A percentile compares a stretch with the other conserved stretches of the same genome.
Evolutionary conservation across 306 rosid species (phyloP).

Genomic region (Lablab purpureus): DNA sequence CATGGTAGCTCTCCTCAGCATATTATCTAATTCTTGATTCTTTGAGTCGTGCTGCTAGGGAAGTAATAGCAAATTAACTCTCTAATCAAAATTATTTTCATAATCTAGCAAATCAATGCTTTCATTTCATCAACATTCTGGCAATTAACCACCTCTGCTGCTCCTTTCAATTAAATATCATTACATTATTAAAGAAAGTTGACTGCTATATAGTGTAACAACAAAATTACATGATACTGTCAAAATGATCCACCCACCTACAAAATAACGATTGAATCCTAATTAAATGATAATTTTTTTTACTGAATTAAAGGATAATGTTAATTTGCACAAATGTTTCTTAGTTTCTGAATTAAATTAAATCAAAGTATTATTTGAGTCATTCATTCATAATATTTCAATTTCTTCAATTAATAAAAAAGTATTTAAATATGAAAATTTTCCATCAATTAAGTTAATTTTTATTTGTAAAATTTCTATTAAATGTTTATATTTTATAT

Average conservation of each 20-base stretch:
- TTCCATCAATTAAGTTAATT: too few relatives aligned
- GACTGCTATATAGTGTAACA: background rate
- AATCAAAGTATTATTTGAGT: background rate
- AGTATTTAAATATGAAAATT: background rate
- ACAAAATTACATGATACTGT: background rate
- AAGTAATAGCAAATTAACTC: background rate
- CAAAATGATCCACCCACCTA: background rate
- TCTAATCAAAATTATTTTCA: constrained; percentile 3
- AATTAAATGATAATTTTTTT: background rate
- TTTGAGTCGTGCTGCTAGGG: constrained; percentile 34
- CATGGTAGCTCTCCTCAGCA: constrained; percentile 54
- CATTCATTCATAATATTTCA: background rate
- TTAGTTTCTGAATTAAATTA: background rate
- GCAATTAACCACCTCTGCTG: background rate
- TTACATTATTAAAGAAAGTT: background rate
- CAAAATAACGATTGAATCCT: background rate
- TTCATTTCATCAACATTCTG: background rate
- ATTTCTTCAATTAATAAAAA: background rate
- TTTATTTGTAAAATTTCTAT: too few relatives aligned
- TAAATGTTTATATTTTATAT: background rate
- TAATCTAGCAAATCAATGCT: background rate
- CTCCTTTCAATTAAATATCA: background rate
- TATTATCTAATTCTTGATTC: constrained; percentile 43
- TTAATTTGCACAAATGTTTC: background rate
- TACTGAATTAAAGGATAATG: background rate